Base-by-base conservation (phyloP, 2,329 filamentous ascomycete genomes). In the Botrytis hyacinthi region DNA sequence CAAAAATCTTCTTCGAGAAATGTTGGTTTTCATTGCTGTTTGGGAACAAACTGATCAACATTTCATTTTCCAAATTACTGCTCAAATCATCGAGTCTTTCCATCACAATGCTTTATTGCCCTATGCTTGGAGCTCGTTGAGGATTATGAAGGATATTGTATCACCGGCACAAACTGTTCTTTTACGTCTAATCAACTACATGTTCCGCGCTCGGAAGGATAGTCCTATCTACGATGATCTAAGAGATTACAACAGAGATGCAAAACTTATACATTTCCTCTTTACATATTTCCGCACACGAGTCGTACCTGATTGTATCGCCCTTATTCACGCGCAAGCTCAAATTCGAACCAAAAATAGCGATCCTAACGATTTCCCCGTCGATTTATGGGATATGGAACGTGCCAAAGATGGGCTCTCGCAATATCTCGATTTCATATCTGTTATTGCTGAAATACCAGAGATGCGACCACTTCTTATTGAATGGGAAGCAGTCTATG, bases 311-410 rank as follows among this genome's bases (percentile, higher is more conserved):
- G 95, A 98, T 80, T 97, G 94, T 26, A 93, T 95, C 72, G 95
- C 95, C n/a, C 86, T 98, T 54, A 97, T 98, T 84, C 94, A 96
- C 79, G 87, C 97, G 4, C 95, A 98, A 83, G 93, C 93, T 26
- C 92, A 97, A 80, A 97, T 98, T 48, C 91, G 93, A 60, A 90
- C 91, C 59, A 90, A 91, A 46, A 87, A 90, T 73, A 90, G 91
- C 26, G 89, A 95, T 74, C 90, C 93, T 0, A 90, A 93, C 75
- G 95, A 98, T 79, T 98, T 98, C 79, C 95, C 95, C 0, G 90
- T 98, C 2, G 97, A 98, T 79, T 88, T 94, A 65, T 98, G 95
- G 95, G 95, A 98, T 79, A 97, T 98, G 92, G 95, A 98, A 81
- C 90, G 95, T 22, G 95, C 97, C 74, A 97, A 97, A 81, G 95